Percentiles rank a stretch among this genome's conserved stretches.
Conservation (phyloP, 768 basidiomycete genomes). For the Termitomyces bulborhizus region DNA sequence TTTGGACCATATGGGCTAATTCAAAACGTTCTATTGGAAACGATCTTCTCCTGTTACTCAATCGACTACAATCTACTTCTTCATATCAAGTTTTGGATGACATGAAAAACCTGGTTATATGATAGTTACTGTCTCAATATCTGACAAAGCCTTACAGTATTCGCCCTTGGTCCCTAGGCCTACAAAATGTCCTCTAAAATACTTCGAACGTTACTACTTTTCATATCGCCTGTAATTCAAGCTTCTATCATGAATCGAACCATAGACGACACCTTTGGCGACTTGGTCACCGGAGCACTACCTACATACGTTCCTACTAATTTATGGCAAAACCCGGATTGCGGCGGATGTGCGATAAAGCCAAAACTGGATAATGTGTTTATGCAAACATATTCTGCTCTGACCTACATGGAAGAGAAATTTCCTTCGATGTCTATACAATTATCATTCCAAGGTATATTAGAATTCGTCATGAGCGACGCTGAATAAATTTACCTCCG, state of each 20-base stretch:
- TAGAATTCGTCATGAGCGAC: no score
- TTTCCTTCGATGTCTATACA: constrained; percentile 8
- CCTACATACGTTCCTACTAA: constrained; percentile 13
- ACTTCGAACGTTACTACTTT: background rate
- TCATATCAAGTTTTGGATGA: no score
- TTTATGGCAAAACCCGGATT: constrained; percentile 14
- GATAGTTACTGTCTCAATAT: no score
- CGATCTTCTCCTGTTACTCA: no score
- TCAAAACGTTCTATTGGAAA: no score
- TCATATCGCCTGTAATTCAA: background rate
- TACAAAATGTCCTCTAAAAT: background rate
- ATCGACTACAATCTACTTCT: no score
- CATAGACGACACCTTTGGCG: constrained; percentile 19
- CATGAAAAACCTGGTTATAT: no score
- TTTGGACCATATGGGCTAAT: no score
- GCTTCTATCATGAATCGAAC: constrained; percentile 10
- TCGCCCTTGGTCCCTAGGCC: no score
- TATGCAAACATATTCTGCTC: constrained; percentile 16
- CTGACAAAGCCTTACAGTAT: no score
- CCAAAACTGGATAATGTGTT: background rate
- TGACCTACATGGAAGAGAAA: constrained; percentile 7
- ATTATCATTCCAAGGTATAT: constrained; percentile 13
- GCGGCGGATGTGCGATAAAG: constrained; percentile 9
- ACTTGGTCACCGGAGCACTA: constrained; percentile 9
- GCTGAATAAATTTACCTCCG: no score